Base-by-base conservation (phyloP, 2,329 filamentous ascomycete species). In the Penicillium sp. region DNA sequence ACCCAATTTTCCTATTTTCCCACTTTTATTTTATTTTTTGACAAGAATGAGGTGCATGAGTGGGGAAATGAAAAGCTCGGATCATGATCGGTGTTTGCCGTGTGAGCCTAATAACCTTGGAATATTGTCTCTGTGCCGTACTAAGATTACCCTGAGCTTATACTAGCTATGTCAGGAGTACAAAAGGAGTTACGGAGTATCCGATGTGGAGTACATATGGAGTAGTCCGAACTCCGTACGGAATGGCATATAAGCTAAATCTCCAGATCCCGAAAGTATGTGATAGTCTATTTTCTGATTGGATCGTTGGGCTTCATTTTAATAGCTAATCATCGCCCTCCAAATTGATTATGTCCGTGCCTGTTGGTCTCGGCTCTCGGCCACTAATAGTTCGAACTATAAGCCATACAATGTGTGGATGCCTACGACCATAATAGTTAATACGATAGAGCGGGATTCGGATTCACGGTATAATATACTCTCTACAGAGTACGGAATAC, bases 1-100 rank as follows among this genome's bases (percentile, higher is more conserved):
- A 55, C 42, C 29, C n/a, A 22, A n/a, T n/a, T n/a, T 10, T 5
- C 31, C 5, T 7, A n/a, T 22, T 31, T 29, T n/a, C 10, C 32
- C 6, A 11, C 40, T 2, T 31, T 48, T 26, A 29, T 26, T 38
- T n/a, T 3, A 31, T 20, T 5, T 50, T 39, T 16, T 31, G 31
- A 48, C 45, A 22, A 45, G 26, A 51, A 49, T 55, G 53, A 55
- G 53, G 11, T 55, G 53, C 53, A 52, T 46, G 9, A 38, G 47
- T 46, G 53, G 40, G 26, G 53, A 40, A 20, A 18, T n/a, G n/a
- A 18, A 20, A 43, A 42, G 52, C 52, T 45, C 47, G 34, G 53
- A 55, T 55, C 45, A 29, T 7, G 29, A 50, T 54, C 37, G 13
- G 13, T 37, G 13, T 29, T n/a, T 47, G 49, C 24, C 35, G 26